Evolutionary conservation across 2,329 filamentous ascomycete species (phyloP).

Genomic region (Fusarium sp.): DNA sequence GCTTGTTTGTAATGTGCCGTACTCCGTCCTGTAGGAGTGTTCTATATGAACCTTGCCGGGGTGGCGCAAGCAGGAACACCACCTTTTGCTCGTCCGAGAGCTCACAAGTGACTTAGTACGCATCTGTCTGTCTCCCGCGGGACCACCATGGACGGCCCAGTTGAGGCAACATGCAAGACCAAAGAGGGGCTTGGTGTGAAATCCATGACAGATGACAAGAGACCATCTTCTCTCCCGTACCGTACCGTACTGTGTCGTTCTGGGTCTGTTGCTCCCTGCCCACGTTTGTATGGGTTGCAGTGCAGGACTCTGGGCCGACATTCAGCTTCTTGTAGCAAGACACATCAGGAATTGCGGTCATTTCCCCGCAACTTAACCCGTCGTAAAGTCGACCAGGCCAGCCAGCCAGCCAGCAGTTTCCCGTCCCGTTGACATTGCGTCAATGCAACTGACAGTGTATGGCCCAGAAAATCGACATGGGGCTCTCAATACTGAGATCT

Average conservation of each 20-base stretch:
- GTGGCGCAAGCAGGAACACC: slow-evolving; percentile 25
- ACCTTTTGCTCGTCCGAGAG: slow-evolving; percentile 4
- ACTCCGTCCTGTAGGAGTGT: slow-evolving; percentile 8
- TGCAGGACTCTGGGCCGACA: slow-evolving; percentile 15
- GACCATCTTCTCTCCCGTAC: background rate
- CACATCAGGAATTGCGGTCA: slow-evolving; percentile 15
- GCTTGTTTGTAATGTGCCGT: slow-evolving; percentile 15
- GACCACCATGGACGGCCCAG: slow-evolving; percentile 6
- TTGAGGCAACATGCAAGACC: slow-evolving; percentile 2
- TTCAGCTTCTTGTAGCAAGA: slow-evolving; percentile 26
- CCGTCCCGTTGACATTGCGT: slow-evolving; percentile 35
- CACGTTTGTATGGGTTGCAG: slow-evolving; percentile 36
- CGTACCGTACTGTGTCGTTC: background rate
- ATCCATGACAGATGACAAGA: slow-evolving; percentile 20
- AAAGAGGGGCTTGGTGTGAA: slow-evolving; percentile 10
- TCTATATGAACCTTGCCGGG: slow-evolving; percentile 1
- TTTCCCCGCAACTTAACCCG: slow-evolving; percentile 43
- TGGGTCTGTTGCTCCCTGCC: slow-evolving; percentile 15
- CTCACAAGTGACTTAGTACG: slow-evolving; percentile 7
- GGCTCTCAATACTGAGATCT: slow-evolving; percentile 48
- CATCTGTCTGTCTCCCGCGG: slow-evolving; percentile 10
- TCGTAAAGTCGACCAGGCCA: slow-evolving; percentile 7
- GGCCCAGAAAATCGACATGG: slow-evolving; percentile 27
- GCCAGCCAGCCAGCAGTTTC: slow-evolving; percentile 1
- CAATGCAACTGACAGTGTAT: slow-evolving; percentile 28